These are phyloP conservation scores for Coprinopsis cinerea DNA, from an alignment of 768 basidiomycete species.

Conservation along the genomic window DNA sequence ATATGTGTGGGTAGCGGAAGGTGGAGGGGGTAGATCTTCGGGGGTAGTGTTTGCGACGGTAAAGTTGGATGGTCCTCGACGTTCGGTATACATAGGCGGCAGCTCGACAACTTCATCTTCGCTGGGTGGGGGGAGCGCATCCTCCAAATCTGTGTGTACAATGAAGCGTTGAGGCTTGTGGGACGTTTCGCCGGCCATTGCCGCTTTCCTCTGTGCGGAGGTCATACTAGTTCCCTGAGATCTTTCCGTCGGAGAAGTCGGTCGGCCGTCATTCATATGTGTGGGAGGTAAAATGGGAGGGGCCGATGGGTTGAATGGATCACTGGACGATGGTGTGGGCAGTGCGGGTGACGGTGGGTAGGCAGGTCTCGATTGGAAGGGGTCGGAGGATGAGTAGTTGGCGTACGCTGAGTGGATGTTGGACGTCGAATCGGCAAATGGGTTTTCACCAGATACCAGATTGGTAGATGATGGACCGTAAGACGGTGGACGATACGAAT, in stretches of 20 bases:
- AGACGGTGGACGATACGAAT: constrained; percentile 3
- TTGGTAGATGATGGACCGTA: constrained; percentile 10
- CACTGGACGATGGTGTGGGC: constrained; percentile 4
- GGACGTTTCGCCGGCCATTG: constrained; percentile 39
- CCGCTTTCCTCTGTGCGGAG: constrained; percentile 40
- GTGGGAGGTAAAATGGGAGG: constrained; percentile 10
- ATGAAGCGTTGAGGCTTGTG: constrained; percentile 52
- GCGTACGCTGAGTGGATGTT: constrained; percentile 13
- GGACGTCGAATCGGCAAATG: constrained; percentile 13
- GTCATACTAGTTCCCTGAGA: constrained; percentile 25
- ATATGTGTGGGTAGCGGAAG: neutral
- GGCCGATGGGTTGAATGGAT: constrained; percentile 21
- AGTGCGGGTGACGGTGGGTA: constrained; percentile 7
- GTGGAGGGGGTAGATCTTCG: neutral
- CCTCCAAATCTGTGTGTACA: constrained; percentile 66
- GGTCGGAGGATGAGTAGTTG: constrained; percentile 20
- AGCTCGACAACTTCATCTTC: constrained; percentile 59
- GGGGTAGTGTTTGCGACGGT: constrained; percentile 2
- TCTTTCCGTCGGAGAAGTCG: constrained; percentile 13
- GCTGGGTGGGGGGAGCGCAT: constrained; percentile 35
- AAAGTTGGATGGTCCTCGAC: constrained; percentile 25
- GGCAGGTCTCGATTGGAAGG: constrained; percentile 8
- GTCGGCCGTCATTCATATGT: neutral
- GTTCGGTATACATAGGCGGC: constrained; percentile 67
- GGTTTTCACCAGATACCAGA: constrained; percentile 15